Evolutionary conservation across 306 rosid genomes (phyloP).

Genomic region (Purshia tridentata): DNA sequence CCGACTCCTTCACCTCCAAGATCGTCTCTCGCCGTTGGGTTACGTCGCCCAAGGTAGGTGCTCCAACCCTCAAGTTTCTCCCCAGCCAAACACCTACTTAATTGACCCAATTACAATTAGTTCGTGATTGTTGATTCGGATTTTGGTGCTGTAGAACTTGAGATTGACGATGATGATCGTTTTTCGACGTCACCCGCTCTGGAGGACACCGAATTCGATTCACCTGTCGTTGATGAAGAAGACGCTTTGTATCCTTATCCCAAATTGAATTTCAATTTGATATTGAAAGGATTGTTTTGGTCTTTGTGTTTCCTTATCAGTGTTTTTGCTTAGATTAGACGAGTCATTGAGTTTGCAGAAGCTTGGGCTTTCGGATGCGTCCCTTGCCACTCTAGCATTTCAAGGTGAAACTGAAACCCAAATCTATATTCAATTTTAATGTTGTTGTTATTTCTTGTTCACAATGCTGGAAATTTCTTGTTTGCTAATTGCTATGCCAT

Average conservation of each 20-base stretch:
- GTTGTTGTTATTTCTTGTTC: background rate
- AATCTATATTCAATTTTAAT: background rate
- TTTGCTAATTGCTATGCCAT: background rate
- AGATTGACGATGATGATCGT: slow-evolving; percentile 46
- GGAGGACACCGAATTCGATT: background rate
- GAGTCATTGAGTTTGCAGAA: slow-evolving; percentile 67
- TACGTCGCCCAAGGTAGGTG: slow-evolving; percentile 44
- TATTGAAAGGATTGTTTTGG: background rate
- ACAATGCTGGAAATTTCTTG: background rate
- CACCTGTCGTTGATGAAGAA: slow-evolving; percentile 55
- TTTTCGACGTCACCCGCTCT: slow-evolving; percentile 15
- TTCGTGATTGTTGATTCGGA: background rate
- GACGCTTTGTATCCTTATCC: slow-evolving; percentile 61
- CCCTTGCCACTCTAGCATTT: slow-evolving; percentile 75
- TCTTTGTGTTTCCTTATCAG: slow-evolving; percentile 30
- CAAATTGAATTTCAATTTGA: background rate
- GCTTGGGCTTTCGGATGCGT: slow-evolving; percentile 80
- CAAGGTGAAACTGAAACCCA: slow-evolving; percentile 44
- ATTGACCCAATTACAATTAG: background rate
- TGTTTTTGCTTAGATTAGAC: slow-evolving; percentile 47
- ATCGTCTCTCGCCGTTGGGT: slow-evolving; percentile 48
- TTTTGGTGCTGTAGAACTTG: slow-evolving; percentile 32
- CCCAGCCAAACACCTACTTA: background rate
- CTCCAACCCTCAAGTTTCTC: background rate
- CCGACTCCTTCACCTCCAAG: slow-evolving; percentile 51